These are phyloP conservation scores for Monilinia aucupariae DNA, from an alignment of 2,329 filamentous ascomycete species.

Conservation along the genomic window DNA sequence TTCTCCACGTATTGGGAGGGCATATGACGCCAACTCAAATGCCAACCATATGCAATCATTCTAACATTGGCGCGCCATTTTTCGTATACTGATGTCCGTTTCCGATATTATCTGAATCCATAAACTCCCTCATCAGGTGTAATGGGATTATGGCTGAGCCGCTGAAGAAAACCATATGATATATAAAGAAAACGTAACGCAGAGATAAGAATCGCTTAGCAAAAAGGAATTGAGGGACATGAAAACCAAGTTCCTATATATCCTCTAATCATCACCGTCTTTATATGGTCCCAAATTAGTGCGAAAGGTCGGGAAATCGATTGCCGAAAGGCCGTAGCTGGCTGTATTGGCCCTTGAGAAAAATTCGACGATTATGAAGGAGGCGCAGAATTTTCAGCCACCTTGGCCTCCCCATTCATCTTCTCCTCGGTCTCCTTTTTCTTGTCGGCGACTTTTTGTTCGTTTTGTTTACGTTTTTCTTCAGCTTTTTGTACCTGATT, in stretches of 20 bases:
- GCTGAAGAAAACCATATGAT: constrained; percentile 4
- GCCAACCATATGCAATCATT: constrained; percentile 7
- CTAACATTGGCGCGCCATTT: background rate
- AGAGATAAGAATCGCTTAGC: background rate
- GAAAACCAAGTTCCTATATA: background rate
- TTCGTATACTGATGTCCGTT: background rate
- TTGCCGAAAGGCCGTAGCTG: background rate
- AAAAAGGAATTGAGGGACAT: background rate
- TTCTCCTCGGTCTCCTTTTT: constrained; percentile 11
- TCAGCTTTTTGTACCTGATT: constrained; percentile 11
- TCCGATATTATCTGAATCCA: background rate
- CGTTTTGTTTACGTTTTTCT: constrained; percentile 15
- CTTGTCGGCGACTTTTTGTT: constrained; percentile 14
- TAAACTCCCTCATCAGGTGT: constrained; percentile 5
- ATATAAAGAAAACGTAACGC: background rate
- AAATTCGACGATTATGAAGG: background rate
- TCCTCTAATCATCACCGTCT: background rate
- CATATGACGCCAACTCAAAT: constrained; percentile 15
- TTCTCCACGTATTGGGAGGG: constrained; percentile 1
- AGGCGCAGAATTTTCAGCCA: background rate
- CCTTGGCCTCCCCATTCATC: constrained; percentile 4
- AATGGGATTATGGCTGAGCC: background rate
- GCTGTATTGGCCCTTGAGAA: background rate
- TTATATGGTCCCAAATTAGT: background rate
- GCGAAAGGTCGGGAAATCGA: background rate